A percentile compares a stretch with the other conserved stretches of the same genome.
Conservation (phyloP, 768 basidiomycete species). For the Cubamyces lactineus region DNA sequence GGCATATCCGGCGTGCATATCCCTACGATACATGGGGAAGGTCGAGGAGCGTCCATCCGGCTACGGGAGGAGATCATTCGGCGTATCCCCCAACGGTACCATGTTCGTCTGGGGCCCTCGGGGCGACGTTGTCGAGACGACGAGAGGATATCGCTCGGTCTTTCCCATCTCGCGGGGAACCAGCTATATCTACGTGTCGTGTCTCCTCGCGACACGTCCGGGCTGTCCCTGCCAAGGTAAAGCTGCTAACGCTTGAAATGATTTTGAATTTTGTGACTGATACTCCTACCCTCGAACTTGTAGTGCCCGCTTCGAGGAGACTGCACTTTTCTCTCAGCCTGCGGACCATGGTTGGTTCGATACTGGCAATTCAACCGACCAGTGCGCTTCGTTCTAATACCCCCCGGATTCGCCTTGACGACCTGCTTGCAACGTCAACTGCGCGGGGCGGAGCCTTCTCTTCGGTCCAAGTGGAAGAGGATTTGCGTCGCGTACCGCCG, state of each 20-base stretch:
- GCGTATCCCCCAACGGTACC: conserved; percentile 1
- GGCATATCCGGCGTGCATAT: conserved; percentile 13
- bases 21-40: conserved; percentile 9
- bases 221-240: background rate
- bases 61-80: conserved; percentile 13
- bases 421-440: background rate
- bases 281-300: too few relatives aligned
- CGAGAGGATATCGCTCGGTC: background rate
- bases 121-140: background rate
- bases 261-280: too few relatives aligned
- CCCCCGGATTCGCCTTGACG: background rate
- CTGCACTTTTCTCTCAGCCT: too few relatives aligned
- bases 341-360: background rate
- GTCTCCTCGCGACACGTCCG: conserved; percentile 1
- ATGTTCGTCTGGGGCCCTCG: conserved; percentile 12
- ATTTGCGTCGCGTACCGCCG: background rate
- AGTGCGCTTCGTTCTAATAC: background rate
- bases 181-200: background rate
- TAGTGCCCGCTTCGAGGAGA: too few relatives aligned
- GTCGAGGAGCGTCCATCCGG: conserved; percentile 6
- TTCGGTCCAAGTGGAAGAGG: background rate
- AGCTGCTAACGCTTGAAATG: background rate
- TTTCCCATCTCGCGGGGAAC: background rate
- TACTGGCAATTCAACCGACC: background rate
- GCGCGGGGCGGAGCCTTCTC: background rate